Evolutionary conservation across 2,329 filamentous ascomycete species (phyloP), one percentile per base, ranked within the genome.

Genomic region (Colletotrichum agaves): DNA sequence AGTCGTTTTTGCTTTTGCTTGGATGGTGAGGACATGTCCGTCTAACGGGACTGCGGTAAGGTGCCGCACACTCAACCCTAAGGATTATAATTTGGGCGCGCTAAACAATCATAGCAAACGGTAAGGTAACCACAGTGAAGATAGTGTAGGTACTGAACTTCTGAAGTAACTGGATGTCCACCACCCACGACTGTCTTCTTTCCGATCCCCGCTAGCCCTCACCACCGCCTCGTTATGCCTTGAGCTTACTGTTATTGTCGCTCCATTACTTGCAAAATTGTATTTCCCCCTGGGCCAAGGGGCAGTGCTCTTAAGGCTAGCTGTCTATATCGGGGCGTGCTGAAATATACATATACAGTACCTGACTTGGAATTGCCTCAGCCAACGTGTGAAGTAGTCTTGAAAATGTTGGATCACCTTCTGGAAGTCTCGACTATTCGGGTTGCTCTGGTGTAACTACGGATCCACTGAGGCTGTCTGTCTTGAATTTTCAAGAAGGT

Each of bases 41-140:
- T 55, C 19, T 8, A 17, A 35, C 17, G 8, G 27, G 27, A 17
- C 35, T 44, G 39, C 41, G 39, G 39, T 46, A 44, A 58, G 13
- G 52, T 31, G 37, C 55, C 41, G 39, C 11, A 27, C 33, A 35
- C 27, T 19, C 61, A 46, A 46, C 46, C 39, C 19, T 46, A 19
- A n/a, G 19, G 17, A 7, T 39, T 11, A 33, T 50, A 33, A 37
- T 37, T 17, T 47, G n/a, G 35, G 41, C 50, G 35, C 60, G 52
- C 63, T 67, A 63, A 46, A 46, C 44, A 17, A 50, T 43, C 35
- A 50, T 19, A 47, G 63, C 52, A 58, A 67, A 52, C 61, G 44
- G 59, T 31, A 49, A 44, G 21, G 56, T 50, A 27, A 27, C 8
- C 27, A 27, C 27, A 27, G 23, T 5, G 4, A 27, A 27, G 23